Base-by-base conservation (phyloP, 2,329 filamentous ascomycete species). In the Trichoderma simmonsii region DNA sequence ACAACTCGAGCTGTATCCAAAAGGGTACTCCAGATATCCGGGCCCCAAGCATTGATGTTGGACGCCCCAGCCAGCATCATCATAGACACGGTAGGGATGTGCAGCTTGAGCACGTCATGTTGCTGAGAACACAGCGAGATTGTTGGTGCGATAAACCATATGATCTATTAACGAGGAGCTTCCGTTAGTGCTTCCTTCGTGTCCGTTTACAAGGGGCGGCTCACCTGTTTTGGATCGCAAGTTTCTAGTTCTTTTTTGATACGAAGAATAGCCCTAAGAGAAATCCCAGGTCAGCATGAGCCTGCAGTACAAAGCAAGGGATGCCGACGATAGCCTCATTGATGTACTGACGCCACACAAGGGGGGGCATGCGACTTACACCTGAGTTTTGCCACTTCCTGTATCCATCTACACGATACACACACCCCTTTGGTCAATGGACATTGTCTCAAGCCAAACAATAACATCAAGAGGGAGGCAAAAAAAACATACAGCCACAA, bases 131-230 rank as follows among this genome's bases (percentile, higher is more conserved):
- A 92, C 1, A 95, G 83, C 1, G 87, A 83, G 4, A 93, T 86
- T 0, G 91, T 94, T 0, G 92, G 92, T 0, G 90, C 88, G 54
- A 93, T 82, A 75, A 95, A 93, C 93, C 93, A 95, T 11, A 93
- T 83, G 4, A 89, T 79, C 89, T 89, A 36, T 36, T 36, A 67
- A 12, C 1, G 24, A 4, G 24, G 15, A 12, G 12, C 15, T 28
- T 39, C n/a, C 30, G 7, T 72, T 24, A 72, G 64, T 39, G 9
- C 28, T n/a, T 9, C n/a, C 34, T 32, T 26, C 11, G 7, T 36
- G 9, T 32, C 36, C 12, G 36, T 26, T 43, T 60, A 34, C 6
- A 34, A 51, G 43, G 34, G 15, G n/a, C 8, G 54, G 71, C 78
- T 73, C 76, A 91, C 90, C 83, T 92, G 90, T 32, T 85, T 80